These are phyloP conservation scores for Penicillium sp. DNA, from an alignment of 2,329 filamentous ascomycete species.

Conservation along the genomic window DNA sequence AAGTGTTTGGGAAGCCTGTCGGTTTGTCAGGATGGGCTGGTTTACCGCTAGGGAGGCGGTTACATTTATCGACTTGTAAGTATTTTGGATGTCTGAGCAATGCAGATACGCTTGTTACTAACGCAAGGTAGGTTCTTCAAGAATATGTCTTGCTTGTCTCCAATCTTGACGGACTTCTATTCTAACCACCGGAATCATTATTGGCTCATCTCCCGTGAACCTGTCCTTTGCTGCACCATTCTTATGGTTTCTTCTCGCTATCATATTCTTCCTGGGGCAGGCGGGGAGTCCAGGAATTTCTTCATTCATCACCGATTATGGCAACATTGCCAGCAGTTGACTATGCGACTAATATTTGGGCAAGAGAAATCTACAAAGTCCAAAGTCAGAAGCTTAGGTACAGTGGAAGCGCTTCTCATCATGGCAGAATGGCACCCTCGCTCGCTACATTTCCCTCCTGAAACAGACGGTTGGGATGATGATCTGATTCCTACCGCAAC, in stretches of 20 bases:
- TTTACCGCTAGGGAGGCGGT: constrained; percentile 60
- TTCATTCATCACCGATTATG: constrained; percentile 60
- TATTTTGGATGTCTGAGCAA: constrained; percentile 5
- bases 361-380: constrained; percentile 58
- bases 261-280: constrained; percentile 47
- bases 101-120: neutral
- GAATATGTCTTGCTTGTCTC: constrained; percentile 56
- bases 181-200: constrained; percentile 54
- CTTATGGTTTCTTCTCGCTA: constrained; percentile 61
- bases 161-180: constrained; percentile 56
- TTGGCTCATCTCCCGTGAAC: constrained; percentile 59
- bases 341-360: constrained; percentile 58
- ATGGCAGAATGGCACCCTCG: constrained; percentile 63
- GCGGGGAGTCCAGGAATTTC: constrained; percentile 54
- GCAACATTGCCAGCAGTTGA: constrained; percentile 59
- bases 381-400: constrained; percentile 55
- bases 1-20: constrained; percentile 53
- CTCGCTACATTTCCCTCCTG: constrained; percentile 58
- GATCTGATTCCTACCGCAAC: constrained; percentile 52
- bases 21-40: constrained; percentile 62
- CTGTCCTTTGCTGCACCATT: constrained; percentile 58
- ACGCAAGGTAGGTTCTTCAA: constrained; percentile 48
- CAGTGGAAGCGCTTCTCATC: constrained; percentile 58
- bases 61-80: constrained; percentile 56
- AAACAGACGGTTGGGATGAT: constrained; percentile 61